These are phyloP conservation scores for Penicillium goetzii DNA, from an alignment of 495 filamentous ascomycete genomes.

Conservation along the genomic window DNA sequence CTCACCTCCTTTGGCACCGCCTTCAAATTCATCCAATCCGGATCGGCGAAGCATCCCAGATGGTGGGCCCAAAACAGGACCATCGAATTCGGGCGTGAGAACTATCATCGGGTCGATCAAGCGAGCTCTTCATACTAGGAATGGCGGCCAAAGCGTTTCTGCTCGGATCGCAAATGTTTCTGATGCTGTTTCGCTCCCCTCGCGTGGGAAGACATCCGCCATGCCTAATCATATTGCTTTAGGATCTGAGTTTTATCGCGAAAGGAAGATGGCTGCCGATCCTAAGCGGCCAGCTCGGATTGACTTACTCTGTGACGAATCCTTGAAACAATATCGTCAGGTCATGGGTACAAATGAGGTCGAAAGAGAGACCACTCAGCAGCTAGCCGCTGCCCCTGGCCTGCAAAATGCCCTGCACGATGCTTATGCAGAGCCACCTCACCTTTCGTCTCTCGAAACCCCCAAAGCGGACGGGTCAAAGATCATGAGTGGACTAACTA, in stretches of 20 bases:
- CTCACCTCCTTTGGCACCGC: slow-evolving; percentile 54
- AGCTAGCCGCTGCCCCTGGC: slow-evolving; percentile 10
- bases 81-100: slow-evolving; percentile 70
- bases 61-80: slow-evolving; percentile 34
- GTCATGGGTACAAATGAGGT: slow-evolving; percentile 25
- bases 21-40: slow-evolving; percentile 23
- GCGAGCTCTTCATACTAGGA: slow-evolving; percentile 78
- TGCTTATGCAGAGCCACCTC: slow-evolving; percentile 6
- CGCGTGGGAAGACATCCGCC: slow-evolving; percentile 47
- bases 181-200: slow-evolving; percentile 26
- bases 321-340: slow-evolving; percentile 64
- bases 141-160: slow-evolving; percentile 46
- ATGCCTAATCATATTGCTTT: slow-evolving; percentile 53
- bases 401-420: slow-evolving; percentile 14
- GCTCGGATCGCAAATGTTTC: slow-evolving; percentile 46
- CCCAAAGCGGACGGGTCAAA: slow-evolving; percentile 28
- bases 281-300: slow-evolving; percentile 55
- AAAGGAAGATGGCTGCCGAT: slow-evolving; percentile 42
- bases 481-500: slow-evolving; percentile 65
- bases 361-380: slow-evolving; percentile 13
- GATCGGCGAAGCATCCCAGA: slow-evolving; percentile 43
- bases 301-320: slow-evolving; percentile 79
- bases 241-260: slow-evolving; percentile 50
- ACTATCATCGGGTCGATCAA: slow-evolving; percentile 86
- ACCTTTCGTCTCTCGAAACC: slow-evolving; percentile 11